Percentiles rank a stretch among this genome's conserved stretches.
Conservation (phyloP, 2,329 filamentous ascomycete genomes). For the Diaporthe velutina region DNA sequence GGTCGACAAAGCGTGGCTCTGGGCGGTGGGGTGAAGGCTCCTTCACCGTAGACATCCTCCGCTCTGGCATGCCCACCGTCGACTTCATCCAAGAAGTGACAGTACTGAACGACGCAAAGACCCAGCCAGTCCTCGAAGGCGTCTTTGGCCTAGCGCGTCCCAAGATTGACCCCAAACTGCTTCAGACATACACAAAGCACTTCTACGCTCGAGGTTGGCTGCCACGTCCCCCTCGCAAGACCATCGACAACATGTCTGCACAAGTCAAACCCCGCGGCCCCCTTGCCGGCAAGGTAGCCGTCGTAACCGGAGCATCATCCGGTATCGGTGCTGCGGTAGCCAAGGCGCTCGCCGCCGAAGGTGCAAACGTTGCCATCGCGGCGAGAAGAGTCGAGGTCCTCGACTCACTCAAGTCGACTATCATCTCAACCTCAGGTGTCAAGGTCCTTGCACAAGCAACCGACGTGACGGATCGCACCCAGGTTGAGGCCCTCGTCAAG, state of each 20-base stretch:
- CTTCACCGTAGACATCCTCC: conserved; percentile 84
- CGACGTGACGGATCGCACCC: conserved; percentile 75
- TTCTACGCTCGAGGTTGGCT: conserved; percentile 87
- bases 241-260: conserved; percentile 44
- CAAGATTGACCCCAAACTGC: conserved; percentile 76
- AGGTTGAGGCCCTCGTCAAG: conserved; percentile 76
- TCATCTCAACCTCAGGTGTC: conserved; percentile 55
- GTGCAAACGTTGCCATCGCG: conserved; percentile 78
- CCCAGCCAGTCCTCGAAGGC: conserved; percentile 67
- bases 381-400: conserved; percentile 79
- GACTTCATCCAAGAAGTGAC: conserved; percentile 79
- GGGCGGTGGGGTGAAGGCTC: conserved; percentile 76
- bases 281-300: conserved; percentile 76
- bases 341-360: conserved; percentile 75
- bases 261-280: conserved; percentile 64
- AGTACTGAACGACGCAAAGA: conserved; percentile 79
- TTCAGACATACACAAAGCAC: conserved; percentile 83
- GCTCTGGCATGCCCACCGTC: conserved; percentile 82
- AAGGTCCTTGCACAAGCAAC: conserved; percentile 79
- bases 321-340: conserved; percentile 84
- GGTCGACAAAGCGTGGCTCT: conserved; percentile 77
- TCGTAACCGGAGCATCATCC: conserved; percentile 84
- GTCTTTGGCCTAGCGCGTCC: conserved; percentile 70
- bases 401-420: conserved; percentile 71
- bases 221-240: conserved; percentile 68